Conservation (phyloP, 345 rosid species). For the Populus alba region DNA sequence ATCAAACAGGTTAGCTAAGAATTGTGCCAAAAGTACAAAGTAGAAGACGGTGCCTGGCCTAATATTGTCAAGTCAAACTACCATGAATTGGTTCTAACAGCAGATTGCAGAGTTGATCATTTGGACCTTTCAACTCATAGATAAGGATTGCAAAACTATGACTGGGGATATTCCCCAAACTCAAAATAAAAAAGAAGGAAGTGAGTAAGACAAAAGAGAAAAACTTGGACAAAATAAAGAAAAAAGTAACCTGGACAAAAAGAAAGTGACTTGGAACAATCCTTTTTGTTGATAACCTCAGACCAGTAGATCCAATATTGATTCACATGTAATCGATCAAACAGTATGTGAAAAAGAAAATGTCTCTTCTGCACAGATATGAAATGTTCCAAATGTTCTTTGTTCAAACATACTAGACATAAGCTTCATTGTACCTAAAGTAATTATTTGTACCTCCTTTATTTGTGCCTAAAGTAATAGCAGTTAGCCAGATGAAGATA, state of each 20-base stretch:
- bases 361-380: background rate
- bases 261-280: background rate
- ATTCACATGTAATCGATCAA: background rate
- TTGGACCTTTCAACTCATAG: background rate
- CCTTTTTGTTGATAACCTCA: background rate
- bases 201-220: background rate
- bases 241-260: background rate
- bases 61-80: background rate
- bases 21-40: background rate
- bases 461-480: too few species aligned
- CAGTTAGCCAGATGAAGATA: too few species aligned
- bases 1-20: background rate
- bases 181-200: background rate
- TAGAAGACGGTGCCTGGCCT: background rate
- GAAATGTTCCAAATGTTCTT: background rate
- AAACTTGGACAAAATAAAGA: too few species aligned
- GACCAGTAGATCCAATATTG: background rate
- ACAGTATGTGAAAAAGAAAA: background rate
- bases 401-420: too few species aligned
- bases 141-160: background rate
- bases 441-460: too few species aligned
- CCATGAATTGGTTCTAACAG: background rate
- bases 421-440: too few species aligned
- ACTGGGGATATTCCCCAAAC: background rate
- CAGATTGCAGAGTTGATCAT: too few species aligned